These are phyloP conservation scores for Trametes sanguinea DNA, from an alignment of 768 basidiomycete genomes.

Conservation along the genomic window DNA sequence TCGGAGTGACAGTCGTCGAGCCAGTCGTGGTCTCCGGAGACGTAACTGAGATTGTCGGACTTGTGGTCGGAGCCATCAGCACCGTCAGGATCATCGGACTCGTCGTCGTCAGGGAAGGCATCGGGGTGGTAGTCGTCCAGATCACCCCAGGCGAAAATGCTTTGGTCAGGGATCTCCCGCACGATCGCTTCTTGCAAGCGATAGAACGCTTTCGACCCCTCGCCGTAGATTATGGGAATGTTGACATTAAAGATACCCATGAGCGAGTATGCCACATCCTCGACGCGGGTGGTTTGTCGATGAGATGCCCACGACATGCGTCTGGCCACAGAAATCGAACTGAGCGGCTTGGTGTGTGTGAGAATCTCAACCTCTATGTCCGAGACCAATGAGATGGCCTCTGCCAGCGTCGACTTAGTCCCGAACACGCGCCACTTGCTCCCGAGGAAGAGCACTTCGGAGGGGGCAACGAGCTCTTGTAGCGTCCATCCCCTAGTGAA, in stretches of 20 bases:
- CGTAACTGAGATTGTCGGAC: no score
- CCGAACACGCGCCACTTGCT: not conserved
- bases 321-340: not conserved
- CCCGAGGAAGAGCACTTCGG: not conserved
- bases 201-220: constrained; percentile 5
- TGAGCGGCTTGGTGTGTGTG: not conserved
- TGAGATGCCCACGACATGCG: constrained; percentile 13
- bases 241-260: constrained; percentile 9
- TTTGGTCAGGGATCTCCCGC: constrained; percentile 3
- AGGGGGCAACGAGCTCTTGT: constrained; percentile 4
- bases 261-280: constrained; percentile 15
- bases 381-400: not conserved
- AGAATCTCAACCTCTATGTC: not conserved
- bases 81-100: no score
- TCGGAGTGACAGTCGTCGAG: no score
- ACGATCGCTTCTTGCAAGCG: constrained; percentile 10
- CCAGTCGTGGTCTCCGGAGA: no score
- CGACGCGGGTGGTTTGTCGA: not conserved
- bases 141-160: not conserved
- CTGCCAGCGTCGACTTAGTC: not conserved
- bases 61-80: no score
- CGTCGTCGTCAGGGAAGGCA: no score
- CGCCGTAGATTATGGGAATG: constrained; percentile 8
- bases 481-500: constrained; percentile 6
- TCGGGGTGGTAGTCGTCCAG: no score